phyloP scores from a whole-genome alignment of 1,284 basidiomycete genomes.

The Moniliella sp. region DNA sequence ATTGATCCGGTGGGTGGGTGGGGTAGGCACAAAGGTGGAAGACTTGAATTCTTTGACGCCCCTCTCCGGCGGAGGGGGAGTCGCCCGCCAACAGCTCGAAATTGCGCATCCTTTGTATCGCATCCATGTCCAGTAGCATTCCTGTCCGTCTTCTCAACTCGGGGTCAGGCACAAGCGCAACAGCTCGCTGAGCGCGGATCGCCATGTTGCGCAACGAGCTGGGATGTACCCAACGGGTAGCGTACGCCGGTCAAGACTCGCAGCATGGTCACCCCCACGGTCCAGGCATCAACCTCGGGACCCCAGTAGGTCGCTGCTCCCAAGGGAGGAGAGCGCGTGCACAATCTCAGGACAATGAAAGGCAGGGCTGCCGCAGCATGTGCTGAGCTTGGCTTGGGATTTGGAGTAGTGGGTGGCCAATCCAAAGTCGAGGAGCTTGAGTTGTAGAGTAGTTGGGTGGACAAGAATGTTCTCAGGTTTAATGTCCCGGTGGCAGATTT shows the following conservation, averaged over 20 bases:
- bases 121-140: conserved; percentile 38
- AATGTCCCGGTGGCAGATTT: conserved; percentile 43
- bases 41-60: conserved; percentile 37
- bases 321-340: conserved; percentile 37
- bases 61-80: conserved; percentile 6
- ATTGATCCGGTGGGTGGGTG: conserved; percentile 38
- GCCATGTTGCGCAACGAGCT: conserved; percentile 37
- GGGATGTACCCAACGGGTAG: conserved; percentile 40
- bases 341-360: conserved; percentile 42
- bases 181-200: conserved; percentile 36
- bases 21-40: conserved; percentile 35
- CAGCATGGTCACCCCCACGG: conserved; percentile 40
- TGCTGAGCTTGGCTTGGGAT: conserved; percentile 41
- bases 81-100: conserved; percentile 31
- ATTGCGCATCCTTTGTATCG: conserved; percentile 36
- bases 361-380: conserved; percentile 41
- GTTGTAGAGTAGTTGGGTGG: conserved; percentile 33
- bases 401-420: conserved; percentile 41
- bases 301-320: conserved; percentile 37
- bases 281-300: conserved; percentile 43
- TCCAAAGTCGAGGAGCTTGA: conserved; percentile 41
- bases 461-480: conserved; percentile 39
- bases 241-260: conserved; percentile 38
- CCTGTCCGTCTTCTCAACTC: conserved; percentile 35
- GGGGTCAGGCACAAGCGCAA: conserved; percentile 35